Conservation (phyloP, 169 alveolate genomes). For the Babesia bigemina region DNA sequence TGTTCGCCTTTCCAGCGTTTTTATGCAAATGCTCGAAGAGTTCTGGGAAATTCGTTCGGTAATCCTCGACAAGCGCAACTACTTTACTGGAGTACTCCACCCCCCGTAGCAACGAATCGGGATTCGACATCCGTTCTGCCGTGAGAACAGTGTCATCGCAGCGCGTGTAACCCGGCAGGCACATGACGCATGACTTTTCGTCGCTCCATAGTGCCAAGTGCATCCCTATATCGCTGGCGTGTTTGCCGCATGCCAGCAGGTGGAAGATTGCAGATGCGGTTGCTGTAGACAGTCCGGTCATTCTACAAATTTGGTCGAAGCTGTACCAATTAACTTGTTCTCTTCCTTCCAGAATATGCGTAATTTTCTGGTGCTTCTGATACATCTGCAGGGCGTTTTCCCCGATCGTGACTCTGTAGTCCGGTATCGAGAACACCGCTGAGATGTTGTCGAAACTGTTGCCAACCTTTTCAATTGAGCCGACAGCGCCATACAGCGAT, state of each 20-base stretch:
- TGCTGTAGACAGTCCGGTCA: neutral
- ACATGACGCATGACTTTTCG: slow-evolving; percentile 29
- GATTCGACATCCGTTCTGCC: neutral
- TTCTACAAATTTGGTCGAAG: slow-evolving; percentile 28
- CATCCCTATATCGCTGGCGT: slow-evolving; percentile 55
- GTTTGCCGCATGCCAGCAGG: slow-evolving; percentile 14
- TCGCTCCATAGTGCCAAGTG: slow-evolving; percentile 40
- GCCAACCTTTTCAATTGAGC: slow-evolving; percentile 44
- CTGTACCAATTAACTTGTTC: slow-evolving; percentile 23
- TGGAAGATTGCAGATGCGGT: slow-evolving; percentile 45
- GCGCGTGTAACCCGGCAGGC: slow-evolving; percentile 69
- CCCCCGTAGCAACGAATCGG: neutral
- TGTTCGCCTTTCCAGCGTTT: slow-evolving; percentile 2
- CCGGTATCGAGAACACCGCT: slow-evolving; percentile 52
- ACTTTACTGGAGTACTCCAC: slow-evolving; percentile 52
- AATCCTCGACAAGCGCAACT: slow-evolving; percentile 15
- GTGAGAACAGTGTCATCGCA: slow-evolving; percentile 4
- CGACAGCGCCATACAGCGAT: slow-evolving; percentile 57
- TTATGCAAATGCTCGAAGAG: slow-evolving; percentile 24
- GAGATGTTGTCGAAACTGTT: slow-evolving; percentile 50
- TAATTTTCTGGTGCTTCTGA: neutral
- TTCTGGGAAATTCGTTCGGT: slow-evolving; percentile 52
- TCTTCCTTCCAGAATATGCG: neutral
- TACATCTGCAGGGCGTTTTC: slow-evolving; percentile 28
- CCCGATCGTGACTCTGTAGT: slow-evolving; percentile 36